These are phyloP conservation scores for Eremomyces bilateralis DNA, from an alignment of 495 filamentous ascomycete species.

Conservation along the genomic window DNA sequence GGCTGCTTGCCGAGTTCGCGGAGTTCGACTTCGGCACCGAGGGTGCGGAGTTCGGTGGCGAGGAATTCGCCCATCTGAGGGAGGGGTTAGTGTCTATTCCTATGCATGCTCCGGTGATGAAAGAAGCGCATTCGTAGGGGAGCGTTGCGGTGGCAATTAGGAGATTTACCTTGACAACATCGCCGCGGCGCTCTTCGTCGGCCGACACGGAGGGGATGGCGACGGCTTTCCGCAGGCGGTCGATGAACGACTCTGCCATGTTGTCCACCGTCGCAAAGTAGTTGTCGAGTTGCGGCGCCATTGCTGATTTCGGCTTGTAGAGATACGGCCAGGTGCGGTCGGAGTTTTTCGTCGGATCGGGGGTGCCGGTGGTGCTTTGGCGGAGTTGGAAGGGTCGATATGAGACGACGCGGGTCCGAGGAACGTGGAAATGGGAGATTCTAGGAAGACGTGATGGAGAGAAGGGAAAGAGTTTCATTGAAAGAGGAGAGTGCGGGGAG, in stretches of 20 bases:
- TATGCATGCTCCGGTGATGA: no score
- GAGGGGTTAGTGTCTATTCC: slow-evolving; percentile 1
- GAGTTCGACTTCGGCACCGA: slow-evolving; percentile 73
- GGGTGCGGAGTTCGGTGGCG: slow-evolving; percentile 50
- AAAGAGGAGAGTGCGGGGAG: no score
- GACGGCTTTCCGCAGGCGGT: slow-evolving; percentile 75
- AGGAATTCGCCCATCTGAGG: slow-evolving; percentile 79
- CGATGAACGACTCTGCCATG: slow-evolving; percentile 65
- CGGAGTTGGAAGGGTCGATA: background rate
- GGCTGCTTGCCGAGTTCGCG: slow-evolving; percentile 75
- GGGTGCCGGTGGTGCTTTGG: background rate
- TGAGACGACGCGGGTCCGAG: no score
- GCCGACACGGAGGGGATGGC: slow-evolving; percentile 91
- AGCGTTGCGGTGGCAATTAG: slow-evolving; percentile 1
- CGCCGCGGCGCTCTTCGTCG: slow-evolving; percentile 62
- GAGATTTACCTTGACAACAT: slow-evolving; percentile 48
- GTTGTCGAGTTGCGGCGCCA: slow-evolving; percentile 20
- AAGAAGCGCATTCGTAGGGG: no score
- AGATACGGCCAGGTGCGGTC: slow-evolving; percentile 23
- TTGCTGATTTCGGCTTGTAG: slow-evolving; percentile 14
- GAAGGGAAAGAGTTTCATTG: no score
- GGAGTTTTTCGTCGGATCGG: no score
- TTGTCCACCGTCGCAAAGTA: slow-evolving; percentile 41
- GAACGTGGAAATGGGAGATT: no score
- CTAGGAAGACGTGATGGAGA: no score